phyloP scores from a whole-genome alignment of 176 grass and related monocot species.

The Phragmites australis region DNA sequence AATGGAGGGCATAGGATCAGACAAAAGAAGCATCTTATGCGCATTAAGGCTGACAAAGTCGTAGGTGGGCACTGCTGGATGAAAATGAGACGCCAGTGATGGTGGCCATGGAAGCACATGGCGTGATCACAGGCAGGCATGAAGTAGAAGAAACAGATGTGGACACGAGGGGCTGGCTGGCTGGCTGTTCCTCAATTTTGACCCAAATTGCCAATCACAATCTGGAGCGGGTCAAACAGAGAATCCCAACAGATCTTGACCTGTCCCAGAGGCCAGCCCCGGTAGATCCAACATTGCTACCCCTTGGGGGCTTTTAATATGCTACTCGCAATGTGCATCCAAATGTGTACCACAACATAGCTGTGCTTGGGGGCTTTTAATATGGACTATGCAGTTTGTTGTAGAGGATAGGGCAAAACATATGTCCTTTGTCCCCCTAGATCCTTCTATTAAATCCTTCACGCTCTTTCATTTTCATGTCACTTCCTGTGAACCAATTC shows the following conservation, averaged over 20 bases:
- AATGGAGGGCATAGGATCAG: conserved; percentile 10
- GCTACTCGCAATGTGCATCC: conserved; percentile 31
- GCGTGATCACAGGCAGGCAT: not conserved
- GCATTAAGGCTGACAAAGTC: conserved; percentile 47
- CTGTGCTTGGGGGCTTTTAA: not conserved
- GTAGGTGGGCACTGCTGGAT: conserved; percentile 24
- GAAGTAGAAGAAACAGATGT: not conserved
- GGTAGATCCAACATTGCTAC: conserved; percentile 40
- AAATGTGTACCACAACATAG: conserved; percentile 29
- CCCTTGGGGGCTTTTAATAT: too few species aligned
- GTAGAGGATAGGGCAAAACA: conserved; percentile 27
- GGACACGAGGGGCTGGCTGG: not conserved
- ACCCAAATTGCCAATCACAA: conserved; percentile 25
- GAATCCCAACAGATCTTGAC: conserved; percentile 46
- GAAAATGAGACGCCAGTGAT: conserved; percentile 43
- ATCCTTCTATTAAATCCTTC: not conserved
- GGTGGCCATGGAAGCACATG: conserved; percentile 51
- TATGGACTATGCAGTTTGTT: conserved; percentile 18
- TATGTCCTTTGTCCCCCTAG: conserved; percentile 7
- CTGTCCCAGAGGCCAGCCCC: conserved; percentile 1
- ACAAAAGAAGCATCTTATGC: conserved; percentile 19
- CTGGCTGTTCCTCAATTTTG: not conserved
- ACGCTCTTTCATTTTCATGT: conserved; percentile 36
- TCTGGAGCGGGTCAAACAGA: conserved; percentile 33
- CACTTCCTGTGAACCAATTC: conserved; percentile 17